A percentile compares a stretch with the other conserved stretches of the same genome.
Evolutionary conservation across 257 asterid genomes (phyloP).

Genomic region (Solanum verrucosum): DNA sequence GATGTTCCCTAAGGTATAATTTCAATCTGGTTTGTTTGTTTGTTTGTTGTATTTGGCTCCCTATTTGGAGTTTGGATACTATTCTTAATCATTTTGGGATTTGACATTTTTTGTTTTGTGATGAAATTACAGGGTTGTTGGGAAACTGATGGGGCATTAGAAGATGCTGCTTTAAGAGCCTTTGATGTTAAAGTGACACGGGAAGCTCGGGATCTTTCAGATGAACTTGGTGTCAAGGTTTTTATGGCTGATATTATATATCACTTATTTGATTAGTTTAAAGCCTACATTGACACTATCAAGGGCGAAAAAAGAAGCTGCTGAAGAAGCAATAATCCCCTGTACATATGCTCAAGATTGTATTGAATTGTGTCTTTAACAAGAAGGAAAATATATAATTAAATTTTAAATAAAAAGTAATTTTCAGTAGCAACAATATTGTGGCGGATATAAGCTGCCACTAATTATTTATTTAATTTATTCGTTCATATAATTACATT

Average conservation of each 20-base stretch:
- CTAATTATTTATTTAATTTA: neutral
- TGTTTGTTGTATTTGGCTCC: neutral
- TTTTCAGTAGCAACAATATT: neutral
- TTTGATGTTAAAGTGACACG: too few species aligned
- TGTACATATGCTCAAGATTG: too few species aligned
- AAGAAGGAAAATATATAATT: neutral
- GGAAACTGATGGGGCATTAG: slow-evolving; percentile 81
- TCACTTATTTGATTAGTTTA: too few species aligned
- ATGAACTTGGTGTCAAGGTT: too few species aligned
- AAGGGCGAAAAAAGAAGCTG: too few species aligned
- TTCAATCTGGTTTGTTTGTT: slow-evolving; percentile 16
- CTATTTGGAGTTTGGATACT: neutral
- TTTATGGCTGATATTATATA: too few species aligned
- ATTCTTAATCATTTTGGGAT: neutral
- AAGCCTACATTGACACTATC: too few species aligned
- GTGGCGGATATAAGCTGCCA: neutral
- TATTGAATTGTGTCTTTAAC: neutral
- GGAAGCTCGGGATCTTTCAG: too few species aligned
- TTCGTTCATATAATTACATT: neutral
- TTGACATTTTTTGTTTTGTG: slow-evolving; percentile 18
- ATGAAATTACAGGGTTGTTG: slow-evolving; percentile 63
- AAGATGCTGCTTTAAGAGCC: slow-evolving; percentile 71
- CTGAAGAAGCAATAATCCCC: too few species aligned
- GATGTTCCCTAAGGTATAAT: slow-evolving; percentile 94
- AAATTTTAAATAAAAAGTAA: neutral